These are phyloP conservation scores for Tagetes erecta DNA, from an alignment of 129 eudicot species.

Conservation along the genomic window DNA sequence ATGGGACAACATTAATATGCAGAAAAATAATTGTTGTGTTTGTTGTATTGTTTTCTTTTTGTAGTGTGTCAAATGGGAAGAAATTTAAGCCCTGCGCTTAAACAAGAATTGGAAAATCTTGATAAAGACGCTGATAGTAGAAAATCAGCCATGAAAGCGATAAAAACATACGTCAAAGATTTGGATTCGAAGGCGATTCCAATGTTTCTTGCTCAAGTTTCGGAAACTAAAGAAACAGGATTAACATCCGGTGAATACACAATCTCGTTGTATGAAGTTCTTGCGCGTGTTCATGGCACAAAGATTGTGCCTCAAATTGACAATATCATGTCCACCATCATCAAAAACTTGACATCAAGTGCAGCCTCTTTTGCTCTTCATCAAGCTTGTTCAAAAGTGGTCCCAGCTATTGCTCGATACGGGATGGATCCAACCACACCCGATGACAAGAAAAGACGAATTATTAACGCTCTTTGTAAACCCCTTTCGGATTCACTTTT, in stretches of 20 bases:
- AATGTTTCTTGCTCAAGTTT: constrained; percentile 83
- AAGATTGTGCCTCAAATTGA: constrained; percentile 77
- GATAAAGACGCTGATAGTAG: constrained; percentile 80
- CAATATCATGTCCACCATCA: constrained; percentile 72
- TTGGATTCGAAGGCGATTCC: constrained; percentile 89
- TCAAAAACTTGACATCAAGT: constrained; percentile 61
- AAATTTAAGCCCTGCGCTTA: constrained; percentile 57
- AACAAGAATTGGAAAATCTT: constrained; percentile 70
- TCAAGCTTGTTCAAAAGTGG: constrained; percentile 91
- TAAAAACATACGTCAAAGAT: constrained; percentile 73
- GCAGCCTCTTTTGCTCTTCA: constrained; percentile 90
- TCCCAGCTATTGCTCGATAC: constrained; percentile 81
- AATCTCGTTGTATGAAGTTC: constrained; percentile 83
- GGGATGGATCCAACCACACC: constrained; percentile 80
- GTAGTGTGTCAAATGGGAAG: constrained; percentile 51
- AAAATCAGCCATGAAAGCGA: constrained; percentile 81
- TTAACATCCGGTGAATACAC: constrained; percentile 69
- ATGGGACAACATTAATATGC: neutral
- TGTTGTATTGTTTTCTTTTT: constrained; percentile 8
- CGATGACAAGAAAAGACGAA: constrained; percentile 55
- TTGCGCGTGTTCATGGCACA: constrained; percentile 83
- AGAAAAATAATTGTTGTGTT: neutral
- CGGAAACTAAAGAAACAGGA: constrained; percentile 70
- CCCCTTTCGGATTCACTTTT: constrained; percentile 82
- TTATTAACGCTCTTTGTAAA: constrained; percentile 73